Percentiles rank a stretch among this genome's conserved stretches.
Evolutionary conservation across 2,329 filamentous ascomycete genomes (phyloP).

Genomic region (Calonectria pauciramosa): DNA sequence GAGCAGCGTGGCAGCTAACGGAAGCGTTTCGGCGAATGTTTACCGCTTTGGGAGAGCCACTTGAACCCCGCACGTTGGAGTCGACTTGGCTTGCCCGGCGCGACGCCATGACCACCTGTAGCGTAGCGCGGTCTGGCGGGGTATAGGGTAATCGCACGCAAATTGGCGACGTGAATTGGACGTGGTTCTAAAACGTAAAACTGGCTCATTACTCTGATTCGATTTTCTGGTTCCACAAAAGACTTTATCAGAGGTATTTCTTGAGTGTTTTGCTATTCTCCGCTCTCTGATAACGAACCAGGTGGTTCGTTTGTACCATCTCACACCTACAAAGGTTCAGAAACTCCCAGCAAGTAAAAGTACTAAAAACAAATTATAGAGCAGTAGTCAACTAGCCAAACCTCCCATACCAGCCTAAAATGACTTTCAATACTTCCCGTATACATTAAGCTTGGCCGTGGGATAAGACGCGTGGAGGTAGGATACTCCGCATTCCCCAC

Average conservation of each 20-base stretch:
- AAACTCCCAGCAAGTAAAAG: too few relatives aligned
- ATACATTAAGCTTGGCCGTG: too few relatives aligned
- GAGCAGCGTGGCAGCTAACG: not conserved
- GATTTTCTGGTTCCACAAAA: not conserved
- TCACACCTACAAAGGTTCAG: too few relatives aligned
- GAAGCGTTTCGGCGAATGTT: not conserved
- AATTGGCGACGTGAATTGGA: not conserved
- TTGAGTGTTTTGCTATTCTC: rapidly evolving
- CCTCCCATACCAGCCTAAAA: not conserved
- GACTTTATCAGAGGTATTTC: not conserved
- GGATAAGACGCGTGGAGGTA: not conserved
- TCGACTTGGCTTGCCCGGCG: not conserved
- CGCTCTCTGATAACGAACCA: not conserved
- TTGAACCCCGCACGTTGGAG: not conserved
- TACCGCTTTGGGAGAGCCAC: not conserved
- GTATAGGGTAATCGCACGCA: not conserved
- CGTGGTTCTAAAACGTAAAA: not conserved
- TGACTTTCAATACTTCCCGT: too few relatives aligned
- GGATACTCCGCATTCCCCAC: not conserved
- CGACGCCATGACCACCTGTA: not conserved
- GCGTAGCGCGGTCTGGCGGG: too few relatives aligned
- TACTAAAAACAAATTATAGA: too few relatives aligned
- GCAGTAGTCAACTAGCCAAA: too few relatives aligned
- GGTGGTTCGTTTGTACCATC: too few relatives aligned
- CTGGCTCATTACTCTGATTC: too few relatives aligned